Conservation (phyloP, 192 early-diverging fungal genomes). For the Neocallimastix lanati region DNA sequence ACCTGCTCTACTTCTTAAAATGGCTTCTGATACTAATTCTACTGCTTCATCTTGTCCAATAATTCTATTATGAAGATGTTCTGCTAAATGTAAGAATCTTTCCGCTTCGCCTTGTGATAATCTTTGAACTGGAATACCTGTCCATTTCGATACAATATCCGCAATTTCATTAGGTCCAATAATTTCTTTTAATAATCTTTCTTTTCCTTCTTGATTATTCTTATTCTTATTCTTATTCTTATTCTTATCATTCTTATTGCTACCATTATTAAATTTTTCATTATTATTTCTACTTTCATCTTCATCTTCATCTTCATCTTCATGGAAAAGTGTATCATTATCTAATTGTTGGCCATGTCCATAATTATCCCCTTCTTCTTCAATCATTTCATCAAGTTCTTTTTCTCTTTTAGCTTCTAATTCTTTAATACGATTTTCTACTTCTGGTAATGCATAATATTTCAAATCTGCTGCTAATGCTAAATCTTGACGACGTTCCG, state of each 20-base stretch:
- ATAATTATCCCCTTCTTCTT: conserved; percentile 13
- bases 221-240: too few relatives aligned
- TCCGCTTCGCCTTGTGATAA: conserved; percentile 74
- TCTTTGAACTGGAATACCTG: conserved; percentile 86
- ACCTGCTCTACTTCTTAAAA: conserved; percentile 76
- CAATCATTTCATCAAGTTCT: conserved; percentile 37
- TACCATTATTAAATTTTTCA: conserved; percentile 58
- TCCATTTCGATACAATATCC: conserved; percentile 89
- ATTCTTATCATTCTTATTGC: too few relatives aligned
- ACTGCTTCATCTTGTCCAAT: conserved; percentile 87
- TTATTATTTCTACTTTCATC: too few relatives aligned
- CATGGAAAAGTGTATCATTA: too few relatives aligned
- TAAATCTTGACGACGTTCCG: conserved; percentile 64
- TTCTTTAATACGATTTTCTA: conserved; percentile 52
- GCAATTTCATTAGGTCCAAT: conserved; percentile 83
- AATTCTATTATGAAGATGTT: conserved; percentile 61
- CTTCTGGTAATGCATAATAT: conserved; percentile 84
- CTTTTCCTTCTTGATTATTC: conserved; percentile 3
- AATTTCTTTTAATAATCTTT: conserved; percentile 56
- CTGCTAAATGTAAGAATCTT: conserved; percentile 55
- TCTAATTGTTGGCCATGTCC: too few relatives aligned
- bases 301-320: too few relatives aligned
- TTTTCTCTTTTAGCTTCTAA: conserved; percentile 46
- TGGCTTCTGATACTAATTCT: conserved; percentile 74
- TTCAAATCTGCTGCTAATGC: conserved; percentile 78